These are phyloP conservation scores for Nannizzia gypsea DNA, from an alignment of 2,329 filamentous ascomycete species.

Conservation along the genomic window DNA sequence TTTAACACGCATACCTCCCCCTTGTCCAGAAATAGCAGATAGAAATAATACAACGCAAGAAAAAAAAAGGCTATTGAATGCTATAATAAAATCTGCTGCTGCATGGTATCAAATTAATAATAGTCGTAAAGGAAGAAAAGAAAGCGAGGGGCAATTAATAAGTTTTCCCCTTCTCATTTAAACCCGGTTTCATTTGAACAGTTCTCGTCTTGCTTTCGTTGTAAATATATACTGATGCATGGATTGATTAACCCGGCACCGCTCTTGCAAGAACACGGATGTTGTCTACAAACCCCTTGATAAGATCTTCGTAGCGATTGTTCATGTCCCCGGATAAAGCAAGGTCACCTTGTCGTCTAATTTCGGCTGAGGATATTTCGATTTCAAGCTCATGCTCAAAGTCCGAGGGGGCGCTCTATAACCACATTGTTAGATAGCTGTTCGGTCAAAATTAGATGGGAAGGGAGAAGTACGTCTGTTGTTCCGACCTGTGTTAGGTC, in stretches of 20 bases:
- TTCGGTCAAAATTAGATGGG: background rate
- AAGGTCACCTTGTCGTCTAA: conserved; percentile 35
- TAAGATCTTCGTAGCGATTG: conserved; percentile 35
- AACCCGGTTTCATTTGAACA: background rate
- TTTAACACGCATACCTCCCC: background rate
- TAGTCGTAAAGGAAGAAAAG: background rate
- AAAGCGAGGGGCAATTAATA: background rate
- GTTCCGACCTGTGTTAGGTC: conserved; percentile 82
- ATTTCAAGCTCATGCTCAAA: conserved; percentile 37
- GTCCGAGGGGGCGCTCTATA: conserved; percentile 6
- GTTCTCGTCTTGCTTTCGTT: background rate
- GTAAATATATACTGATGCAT: background rate
- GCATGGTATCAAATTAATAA: conserved; percentile 1
- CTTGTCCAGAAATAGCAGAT: background rate
- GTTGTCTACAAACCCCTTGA: conserved; percentile 41
- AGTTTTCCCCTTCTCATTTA: background rate
- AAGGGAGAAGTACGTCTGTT: conserved; percentile 29
- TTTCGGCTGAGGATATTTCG: conserved; percentile 36
- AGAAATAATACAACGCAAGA: background rate
- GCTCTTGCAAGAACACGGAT: conserved; percentile 35
- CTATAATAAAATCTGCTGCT: background rate
- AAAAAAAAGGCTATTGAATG: background rate
- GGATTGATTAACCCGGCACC: conserved; percentile 19
- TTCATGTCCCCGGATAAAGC: conserved; percentile 28
- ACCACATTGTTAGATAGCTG: background rate